phyloP scores from a whole-genome alignment of 306 rosid genomes.

The Castanopsis chinensis region DNA sequence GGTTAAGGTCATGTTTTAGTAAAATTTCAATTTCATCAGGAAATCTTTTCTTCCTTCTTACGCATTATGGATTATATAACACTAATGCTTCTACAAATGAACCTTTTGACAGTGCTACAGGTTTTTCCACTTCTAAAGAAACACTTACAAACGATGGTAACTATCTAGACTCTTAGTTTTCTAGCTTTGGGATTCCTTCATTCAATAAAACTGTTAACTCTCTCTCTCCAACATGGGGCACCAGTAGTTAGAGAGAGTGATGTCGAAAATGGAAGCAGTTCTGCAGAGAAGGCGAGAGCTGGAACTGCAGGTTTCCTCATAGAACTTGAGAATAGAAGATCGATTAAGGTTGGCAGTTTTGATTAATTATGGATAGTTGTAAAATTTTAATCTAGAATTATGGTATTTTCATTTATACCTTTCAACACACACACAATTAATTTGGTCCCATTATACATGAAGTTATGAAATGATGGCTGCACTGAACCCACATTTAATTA shows the following conservation, averaged over 20 bases:
- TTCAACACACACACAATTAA: neutral
- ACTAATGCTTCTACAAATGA: constrained; percentile 13
- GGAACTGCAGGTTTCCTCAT: constrained; percentile 82
- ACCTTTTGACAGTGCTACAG: constrained; percentile 38
- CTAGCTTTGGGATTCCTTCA: neutral
- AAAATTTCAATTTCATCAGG: neutral
- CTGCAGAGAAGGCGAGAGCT: constrained; percentile 42
- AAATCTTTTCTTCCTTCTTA: neutral
- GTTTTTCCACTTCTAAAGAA: constrained; percentile 20
- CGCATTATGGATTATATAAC: neutral
- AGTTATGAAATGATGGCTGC: constrained; percentile 4
- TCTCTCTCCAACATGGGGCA: constrained; percentile 16
- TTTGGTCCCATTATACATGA: neutral
- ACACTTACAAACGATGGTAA: constrained; percentile 36
- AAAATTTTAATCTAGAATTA: neutral
- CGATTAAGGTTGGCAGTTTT: constrained; percentile 62
- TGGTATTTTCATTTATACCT: neutral
- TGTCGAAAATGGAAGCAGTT: constrained; percentile 35
- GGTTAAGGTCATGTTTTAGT: neutral
- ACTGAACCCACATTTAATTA: neutral
- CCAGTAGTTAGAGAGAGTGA: constrained; percentile 37
- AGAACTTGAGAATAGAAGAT: constrained; percentile 69
- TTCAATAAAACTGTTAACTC: constrained; percentile 1
- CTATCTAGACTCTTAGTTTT: constrained; percentile 4
- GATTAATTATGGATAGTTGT: no score